A percentile compares a stretch with the other conserved stretches of the same genome.
phyloP scores from a whole-genome alignment of 768 basidiomycete species.

The Termitomyces sp. region DNA sequence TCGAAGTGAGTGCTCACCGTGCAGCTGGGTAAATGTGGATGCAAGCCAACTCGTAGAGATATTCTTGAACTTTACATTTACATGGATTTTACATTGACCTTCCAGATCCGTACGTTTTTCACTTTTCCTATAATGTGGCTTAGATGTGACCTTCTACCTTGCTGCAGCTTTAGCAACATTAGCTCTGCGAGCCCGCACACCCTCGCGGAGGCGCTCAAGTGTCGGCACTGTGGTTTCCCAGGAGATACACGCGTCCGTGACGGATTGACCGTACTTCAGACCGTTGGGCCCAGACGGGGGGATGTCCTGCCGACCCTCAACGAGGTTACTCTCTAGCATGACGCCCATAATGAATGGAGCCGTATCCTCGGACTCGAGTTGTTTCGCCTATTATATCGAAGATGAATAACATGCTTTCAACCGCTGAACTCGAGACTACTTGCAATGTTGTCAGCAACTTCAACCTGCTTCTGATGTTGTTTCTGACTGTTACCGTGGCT shows the following conservation, averaged over 20 bases:
- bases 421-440: slow-evolving; percentile 18
- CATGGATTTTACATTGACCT: not conserved
- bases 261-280: slow-evolving; percentile 78
- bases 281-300: slow-evolving; percentile 64
- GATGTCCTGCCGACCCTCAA: slow-evolving; percentile 84
- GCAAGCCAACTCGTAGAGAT: not conserved
- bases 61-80: not conserved
- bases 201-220: slow-evolving; percentile 82
- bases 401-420: not conserved
- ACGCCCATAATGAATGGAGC: slow-evolving; percentile 78
- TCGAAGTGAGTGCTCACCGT: not conserved
- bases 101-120: not conserved
- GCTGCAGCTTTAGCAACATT: slow-evolving; percentile 30
- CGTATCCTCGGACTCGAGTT: slow-evolving; percentile 70
- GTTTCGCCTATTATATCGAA: slow-evolving; percentile 46
- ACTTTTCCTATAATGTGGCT: not conserved
- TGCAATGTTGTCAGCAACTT: slow-evolving; percentile 89
- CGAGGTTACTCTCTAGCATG: slow-evolving; percentile 93
- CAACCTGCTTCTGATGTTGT: slow-evolving; percentile 82
- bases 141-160: not conserved
- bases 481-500: slow-evolving; percentile 95
- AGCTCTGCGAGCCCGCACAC: slow-evolving; percentile 72
- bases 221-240: slow-evolving; percentile 84
- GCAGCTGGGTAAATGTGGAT: too few species aligned
- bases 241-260: slow-evolving; percentile 86